Evolutionary conservation across 257 asterid genomes (phyloP).

Genomic region (Sherardia arvensis): DNA sequence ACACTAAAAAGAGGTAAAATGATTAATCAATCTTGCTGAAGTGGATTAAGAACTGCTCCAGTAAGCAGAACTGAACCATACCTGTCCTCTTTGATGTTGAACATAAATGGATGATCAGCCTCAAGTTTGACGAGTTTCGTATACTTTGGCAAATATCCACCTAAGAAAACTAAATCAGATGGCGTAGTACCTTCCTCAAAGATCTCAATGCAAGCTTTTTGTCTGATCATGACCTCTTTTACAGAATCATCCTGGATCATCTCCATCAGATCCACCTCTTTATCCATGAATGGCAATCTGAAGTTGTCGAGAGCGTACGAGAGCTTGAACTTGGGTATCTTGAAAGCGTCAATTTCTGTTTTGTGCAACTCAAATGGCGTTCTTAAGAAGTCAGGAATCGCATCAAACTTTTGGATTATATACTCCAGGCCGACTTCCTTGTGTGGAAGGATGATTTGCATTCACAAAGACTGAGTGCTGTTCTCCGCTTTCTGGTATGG

Average conservation of each 20-base stretch:
- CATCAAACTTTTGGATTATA: background rate
- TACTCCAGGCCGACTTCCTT: constrained; percentile 3
- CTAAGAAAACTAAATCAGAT: background rate
- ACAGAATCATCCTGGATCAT: background rate
- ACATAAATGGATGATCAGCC: constrained; percentile 14
- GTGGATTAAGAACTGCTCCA: background rate
- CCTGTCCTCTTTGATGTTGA: background rate
- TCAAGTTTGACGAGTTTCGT: background rate
- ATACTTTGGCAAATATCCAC: too few relatives aligned
- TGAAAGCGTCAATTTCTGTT: background rate
- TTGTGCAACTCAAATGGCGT: background rate
- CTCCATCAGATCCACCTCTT: background rate
- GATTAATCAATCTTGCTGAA: too few relatives aligned
- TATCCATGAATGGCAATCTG: background rate
- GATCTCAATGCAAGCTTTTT: background rate
- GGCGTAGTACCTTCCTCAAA: background rate
- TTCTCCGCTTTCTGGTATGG: constrained; percentile 3
- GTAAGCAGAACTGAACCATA: background rate
- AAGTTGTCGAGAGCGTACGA: background rate
- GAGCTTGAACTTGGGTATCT: constrained; percentile 19
- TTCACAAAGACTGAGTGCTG: background rate
- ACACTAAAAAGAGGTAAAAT: too few relatives aligned
- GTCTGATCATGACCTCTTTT: background rate
- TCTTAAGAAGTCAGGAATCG: background rate
- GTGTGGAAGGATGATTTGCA: constrained; percentile 11